These are phyloP conservation scores for Erodium texanum DNA, from an alignment of 441 rosid species.

Conservation along the genomic window DNA sequence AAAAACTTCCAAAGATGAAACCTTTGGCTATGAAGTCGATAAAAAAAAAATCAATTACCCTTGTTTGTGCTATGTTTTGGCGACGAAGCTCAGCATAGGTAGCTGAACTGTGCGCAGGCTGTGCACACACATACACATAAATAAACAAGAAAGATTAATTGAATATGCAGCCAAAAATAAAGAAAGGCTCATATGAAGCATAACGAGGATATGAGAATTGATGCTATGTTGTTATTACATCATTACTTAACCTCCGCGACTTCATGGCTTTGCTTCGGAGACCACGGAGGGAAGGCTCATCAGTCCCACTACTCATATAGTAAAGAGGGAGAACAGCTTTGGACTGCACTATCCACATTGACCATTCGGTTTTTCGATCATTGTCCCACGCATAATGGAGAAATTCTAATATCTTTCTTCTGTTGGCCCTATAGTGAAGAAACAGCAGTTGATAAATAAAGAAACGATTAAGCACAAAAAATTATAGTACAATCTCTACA, in stretches of 20 bases:
- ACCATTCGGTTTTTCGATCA: constrained; percentile 92
- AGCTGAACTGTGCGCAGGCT: constrained; percentile 74
- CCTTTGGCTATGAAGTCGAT: background rate
- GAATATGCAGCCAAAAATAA: too few species aligned
- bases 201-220: constrained; percentile 12
- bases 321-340: constrained; percentile 91
- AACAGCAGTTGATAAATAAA: background rate
- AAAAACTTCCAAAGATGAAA: background rate
- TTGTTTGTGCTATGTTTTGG: constrained; percentile 86
- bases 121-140: constrained; percentile 15
- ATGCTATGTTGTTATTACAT: constrained; percentile 28
- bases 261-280: constrained; percentile 48
- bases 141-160: constrained; percentile 13
- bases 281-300: constrained; percentile 40
- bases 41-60: constrained; percentile 35
- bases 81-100: constrained; percentile 92
- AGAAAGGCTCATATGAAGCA: too few species aligned
- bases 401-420: constrained; percentile 47
- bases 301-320: constrained; percentile 60
- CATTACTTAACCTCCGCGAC: constrained; percentile 54
- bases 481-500: background rate
- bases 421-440: constrained; percentile 47
- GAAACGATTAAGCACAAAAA: background rate
- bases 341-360: constrained; percentile 91
- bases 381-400: constrained; percentile 60